phyloP scores from a whole-genome alignment of 495 filamentous ascomycete species.

The Tetracladium setigerum region DNA sequence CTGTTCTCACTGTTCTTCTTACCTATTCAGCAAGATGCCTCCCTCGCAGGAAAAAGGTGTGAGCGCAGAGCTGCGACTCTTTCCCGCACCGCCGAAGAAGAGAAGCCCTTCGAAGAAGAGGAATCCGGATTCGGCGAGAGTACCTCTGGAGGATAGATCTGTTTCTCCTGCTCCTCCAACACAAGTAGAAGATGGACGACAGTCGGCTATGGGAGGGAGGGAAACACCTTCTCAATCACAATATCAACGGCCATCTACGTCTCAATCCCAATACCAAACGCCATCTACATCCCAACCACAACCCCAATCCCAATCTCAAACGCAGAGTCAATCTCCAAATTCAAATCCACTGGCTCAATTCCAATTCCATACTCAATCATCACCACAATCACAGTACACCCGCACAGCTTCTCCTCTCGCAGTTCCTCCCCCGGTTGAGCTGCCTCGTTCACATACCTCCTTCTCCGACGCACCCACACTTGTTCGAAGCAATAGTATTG shows the following conservation, averaged over 20 bases:
- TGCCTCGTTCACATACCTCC: conserved; percentile 37
- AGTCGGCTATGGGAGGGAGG: conserved; percentile 6
- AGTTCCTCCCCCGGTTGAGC: conserved; percentile 30
- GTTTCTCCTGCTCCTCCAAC: conserved; percentile 33
- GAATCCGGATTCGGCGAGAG: conserved; percentile 9
- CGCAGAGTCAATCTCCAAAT: conserved; percentile 27
- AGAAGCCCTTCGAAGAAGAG: conserved; percentile 14
- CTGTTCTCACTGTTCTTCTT: conserved; percentile 7
- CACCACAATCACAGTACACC: conserved; percentile 23
- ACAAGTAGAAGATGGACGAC: conserved; percentile 23
- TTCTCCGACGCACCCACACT: conserved; percentile 44
- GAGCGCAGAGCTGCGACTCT: conserved; percentile 43
- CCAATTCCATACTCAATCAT: conserved; percentile 4
- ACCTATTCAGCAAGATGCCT: conserved; percentile 13
- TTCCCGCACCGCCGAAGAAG: conserved; percentile 39
- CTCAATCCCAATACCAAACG: not conserved
- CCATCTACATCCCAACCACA: conserved; percentile 4
- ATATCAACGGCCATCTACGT: not conserved
- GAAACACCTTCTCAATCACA: conserved; percentile 4
- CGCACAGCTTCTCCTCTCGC: conserved; percentile 28
- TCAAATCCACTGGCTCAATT: conserved; percentile 26
- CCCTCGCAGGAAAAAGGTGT: conserved; percentile 12
- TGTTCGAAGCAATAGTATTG: conserved; percentile 39
- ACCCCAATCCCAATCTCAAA: conserved; percentile 19
- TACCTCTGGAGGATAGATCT: conserved; percentile 22